These are phyloP conservation scores for Pseudonitzschia multistriata DNA, from an alignment of 108 stramenopile genomes.

Conservation along the genomic window DNA sequence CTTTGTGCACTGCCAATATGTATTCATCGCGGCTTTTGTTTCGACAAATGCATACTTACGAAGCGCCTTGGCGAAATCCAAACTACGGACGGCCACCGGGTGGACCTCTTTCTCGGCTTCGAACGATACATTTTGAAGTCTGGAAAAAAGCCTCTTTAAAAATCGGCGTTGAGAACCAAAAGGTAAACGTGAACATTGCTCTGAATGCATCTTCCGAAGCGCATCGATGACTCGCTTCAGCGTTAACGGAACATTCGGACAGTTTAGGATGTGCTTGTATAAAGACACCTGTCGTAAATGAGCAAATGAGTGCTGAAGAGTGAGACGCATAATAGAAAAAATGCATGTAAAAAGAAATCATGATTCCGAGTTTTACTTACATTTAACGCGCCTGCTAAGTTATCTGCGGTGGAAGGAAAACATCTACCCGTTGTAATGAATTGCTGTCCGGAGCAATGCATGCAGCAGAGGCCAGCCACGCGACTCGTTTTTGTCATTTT, in stretches of 20 bases:
- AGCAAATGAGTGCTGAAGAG: background rate
- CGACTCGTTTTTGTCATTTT: constrained; percentile 17
- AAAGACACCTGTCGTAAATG: constrained; percentile 14
- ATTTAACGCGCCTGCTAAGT: constrained; percentile 54
- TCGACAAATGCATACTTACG: constrained; percentile 22
- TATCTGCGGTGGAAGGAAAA: constrained; percentile 57
- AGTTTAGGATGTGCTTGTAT: constrained; percentile 53
- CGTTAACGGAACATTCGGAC: constrained; percentile 27
- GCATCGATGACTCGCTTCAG: constrained; percentile 37
- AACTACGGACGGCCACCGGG: background rate
- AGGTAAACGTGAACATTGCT: constrained; percentile 38
- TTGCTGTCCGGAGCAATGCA: constrained; percentile 14
- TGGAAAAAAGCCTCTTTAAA: constrained; percentile 46
- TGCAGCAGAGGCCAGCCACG: constrained; percentile 31
- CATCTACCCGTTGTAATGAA: constrained; percentile 40
- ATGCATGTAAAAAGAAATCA: background rate
- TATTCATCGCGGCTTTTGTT: constrained; percentile 5
- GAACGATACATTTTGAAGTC: constrained; percentile 22
- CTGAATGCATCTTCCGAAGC: constrained; percentile 43
- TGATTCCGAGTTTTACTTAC: background rate
- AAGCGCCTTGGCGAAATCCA: background rate
- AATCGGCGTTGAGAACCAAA: constrained; percentile 58
- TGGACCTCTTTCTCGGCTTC: background rate
- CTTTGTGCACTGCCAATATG: constrained; percentile 34
- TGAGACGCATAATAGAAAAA: background rate